These are phyloP conservation scores for Xanthoparmelia taractica DNA, from an alignment of 495 filamentous ascomycete species.

Conservation along the genomic window DNA sequence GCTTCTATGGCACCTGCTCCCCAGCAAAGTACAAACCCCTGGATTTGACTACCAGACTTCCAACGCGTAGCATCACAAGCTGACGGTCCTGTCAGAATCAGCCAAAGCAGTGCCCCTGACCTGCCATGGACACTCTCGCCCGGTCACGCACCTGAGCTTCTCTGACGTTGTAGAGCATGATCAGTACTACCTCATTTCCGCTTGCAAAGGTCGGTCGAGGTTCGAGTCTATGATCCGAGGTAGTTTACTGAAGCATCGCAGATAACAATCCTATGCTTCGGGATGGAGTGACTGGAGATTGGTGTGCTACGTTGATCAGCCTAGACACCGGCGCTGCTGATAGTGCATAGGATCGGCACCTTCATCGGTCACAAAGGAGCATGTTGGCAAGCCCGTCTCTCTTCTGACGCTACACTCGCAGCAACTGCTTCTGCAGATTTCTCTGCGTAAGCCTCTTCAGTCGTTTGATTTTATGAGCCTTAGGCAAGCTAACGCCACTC, in stretches of 20 bases:
- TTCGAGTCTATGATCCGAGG: background rate
- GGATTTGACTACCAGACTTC: background rate
- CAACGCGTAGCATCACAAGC: background rate
- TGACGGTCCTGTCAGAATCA: conserved; percentile 13
- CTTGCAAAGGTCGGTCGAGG: conserved; percentile 73
- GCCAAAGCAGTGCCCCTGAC: conserved; percentile 77
- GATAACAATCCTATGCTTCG: conserved; percentile 98
- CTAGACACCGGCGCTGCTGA: conserved; percentile 3
- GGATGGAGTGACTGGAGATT: conserved; percentile 93
- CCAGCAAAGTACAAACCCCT: conserved; percentile 9
- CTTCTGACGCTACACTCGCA: conserved; percentile 76
- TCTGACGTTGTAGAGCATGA: conserved; percentile 80
- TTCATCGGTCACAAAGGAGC: conserved; percentile 98
- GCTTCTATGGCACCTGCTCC: background rate
- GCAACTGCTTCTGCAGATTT: conserved; percentile 95
- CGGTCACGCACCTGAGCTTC: conserved; percentile 91
- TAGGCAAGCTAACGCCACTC: conserved; percentile 3
- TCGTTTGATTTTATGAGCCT: background rate
- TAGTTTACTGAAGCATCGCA: conserved; percentile 29
- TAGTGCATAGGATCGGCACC: conserved; percentile 71
- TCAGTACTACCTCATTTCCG: conserved; percentile 91
- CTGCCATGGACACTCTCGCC: conserved; percentile 94
- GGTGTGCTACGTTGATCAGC: conserved; percentile 40
- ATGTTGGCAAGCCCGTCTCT: conserved; percentile 89
- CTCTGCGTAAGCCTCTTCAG: conserved; percentile 59